Evolutionary conservation across 805 yeast genomes (phyloP), one percentile per base, ranked within the genome.

Genomic region (Lachancea sp.): DNA sequence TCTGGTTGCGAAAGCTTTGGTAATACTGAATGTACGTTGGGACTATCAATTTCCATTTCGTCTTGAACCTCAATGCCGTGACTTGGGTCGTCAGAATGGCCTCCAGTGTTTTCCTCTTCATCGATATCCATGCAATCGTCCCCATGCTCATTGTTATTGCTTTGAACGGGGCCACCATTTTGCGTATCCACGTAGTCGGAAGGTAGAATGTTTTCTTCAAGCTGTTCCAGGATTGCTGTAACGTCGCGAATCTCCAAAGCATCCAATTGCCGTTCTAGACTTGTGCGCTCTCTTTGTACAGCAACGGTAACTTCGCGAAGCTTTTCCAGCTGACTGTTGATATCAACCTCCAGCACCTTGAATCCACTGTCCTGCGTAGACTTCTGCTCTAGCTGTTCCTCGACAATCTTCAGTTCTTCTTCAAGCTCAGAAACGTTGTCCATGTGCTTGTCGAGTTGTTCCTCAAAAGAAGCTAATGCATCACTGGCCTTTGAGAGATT

Each of bases 291-390:
- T 17, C 66, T 72, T 34, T 69, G 64, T 11, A 75, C 57, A 19
- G 65, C 63, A 29, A 55, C 63, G 3, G 70, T 54, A 2, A 70
- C 54, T 1, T 67, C 57, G 46, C 71, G 72, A 47, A 74, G 72
- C 52, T 78, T 80, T 46, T 83, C 90, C 41, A 82, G 62, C 54
- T 77, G 77, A 54, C 79, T 81, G 25, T 73, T 75, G 22, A 83
- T 63, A 56, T 85, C 91, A 39, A 85, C 73, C 59, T 85, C 89
- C 15, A 70, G 69, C 7, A 86, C 78, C 55, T 78, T 74, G 52
- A 81, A 72, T 29, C 74, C 74, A 49, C 81, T 79, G 43, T 81
- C 71, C 42, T 72, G 67, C 7, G 66, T 65, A 47, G 62, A 63
- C 47, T 70, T 68, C 6, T 58, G 68, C 29, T 69, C 72, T 19